Base-by-base conservation (phyloP, 495 filamentous ascomycete genomes). In the Penicillium goetzii region DNA sequence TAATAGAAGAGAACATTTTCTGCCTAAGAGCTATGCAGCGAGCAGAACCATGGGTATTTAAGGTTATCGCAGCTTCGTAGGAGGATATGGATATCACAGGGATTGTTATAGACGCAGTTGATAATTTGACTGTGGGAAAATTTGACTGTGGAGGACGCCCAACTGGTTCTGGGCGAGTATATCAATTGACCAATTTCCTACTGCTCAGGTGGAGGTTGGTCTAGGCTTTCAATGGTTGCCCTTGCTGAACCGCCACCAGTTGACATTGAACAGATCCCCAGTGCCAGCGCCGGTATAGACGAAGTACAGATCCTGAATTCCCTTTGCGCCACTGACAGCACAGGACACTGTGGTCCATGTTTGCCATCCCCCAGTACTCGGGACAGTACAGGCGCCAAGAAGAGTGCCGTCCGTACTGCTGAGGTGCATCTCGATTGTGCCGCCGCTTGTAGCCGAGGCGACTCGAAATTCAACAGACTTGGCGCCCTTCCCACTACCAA, bases 401-500 rank as follows among this genome's bases (percentile, higher is more conserved):
- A 51, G 12, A n/a, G 49, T 26, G 28, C 49, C 49, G 28, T 30
- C 28, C 49, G 23, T 25, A 26, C 49, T 51, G 28, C 15, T 23
- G 12, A 51, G 15, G 49, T 30, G 49, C 9, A 51, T 30, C 49
- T 51, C 23, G 21, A 51, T 51, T 25, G 23, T 30, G 28, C 49
- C 49, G 28, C 49, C 49, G 21, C 28, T 51, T 26, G 23, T 14
- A n/a, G 49, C 49, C 23, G 49, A 51, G 10, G 49, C 49, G 23
- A 51, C 49, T 26, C 49, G 49, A 26, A 30, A 25, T 51, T 25
- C 28, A 30, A 51, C 23, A 30, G 49, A 26, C 23, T 51, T 51
- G 49, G 49, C 49, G 28, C 49, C 49, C 23, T 51, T 51, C 40
- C 69, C 56, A 25, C 32, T 36, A 12, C 49, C 51, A 26, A 72